Conservation (phyloP, 441 rosid species). For the Euphorbia celastroides region DNA sequence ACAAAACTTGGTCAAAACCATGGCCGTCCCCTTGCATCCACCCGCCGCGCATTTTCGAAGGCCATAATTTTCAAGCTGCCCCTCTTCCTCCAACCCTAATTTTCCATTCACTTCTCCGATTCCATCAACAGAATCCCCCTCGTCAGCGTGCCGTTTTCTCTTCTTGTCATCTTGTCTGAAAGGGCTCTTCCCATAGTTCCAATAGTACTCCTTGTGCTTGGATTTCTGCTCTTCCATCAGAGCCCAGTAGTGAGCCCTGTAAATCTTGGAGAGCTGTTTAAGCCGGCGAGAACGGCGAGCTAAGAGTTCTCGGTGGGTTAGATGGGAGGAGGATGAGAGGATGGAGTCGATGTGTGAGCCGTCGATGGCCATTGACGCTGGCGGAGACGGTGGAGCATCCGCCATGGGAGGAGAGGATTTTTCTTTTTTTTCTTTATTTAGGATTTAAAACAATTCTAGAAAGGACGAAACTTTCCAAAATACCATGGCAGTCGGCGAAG, state of each 20-base stretch:
- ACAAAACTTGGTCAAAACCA: conserved; percentile 40
- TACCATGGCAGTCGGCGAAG: neutral
- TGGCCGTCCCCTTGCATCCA: conserved; percentile 32
- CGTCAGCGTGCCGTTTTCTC: neutral
- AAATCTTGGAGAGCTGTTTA: conserved; percentile 24
- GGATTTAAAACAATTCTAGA: too few relatives aligned
- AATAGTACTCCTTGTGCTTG: conserved; percentile 26
- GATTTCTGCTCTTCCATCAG: conserved; percentile 36
- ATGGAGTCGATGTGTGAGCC: conserved; percentile 10
- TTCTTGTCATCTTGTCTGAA: conserved; percentile 26
- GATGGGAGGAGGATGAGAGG: conserved; percentile 23
- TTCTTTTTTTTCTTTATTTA: too few relatives aligned
- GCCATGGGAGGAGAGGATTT: conserved; percentile 18
- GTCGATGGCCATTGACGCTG: neutral
- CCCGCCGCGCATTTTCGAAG: conserved; percentile 24
- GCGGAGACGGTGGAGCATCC: neutral
- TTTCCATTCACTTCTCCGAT: neutral
- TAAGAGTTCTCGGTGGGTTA: conserved; percentile 25
- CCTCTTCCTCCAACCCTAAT: conserved; percentile 15
- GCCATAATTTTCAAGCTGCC: conserved; percentile 9
- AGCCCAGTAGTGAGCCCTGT: conserved; percentile 29
- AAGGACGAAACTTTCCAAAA: too few relatives aligned
- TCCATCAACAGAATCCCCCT: neutral
- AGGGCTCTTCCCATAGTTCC: conserved; percentile 43
- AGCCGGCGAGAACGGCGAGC: conserved; percentile 23